Base-by-base conservation (phyloP, 2,329 filamentous ascomycete species). In the Penicillium sp. region DNA sequence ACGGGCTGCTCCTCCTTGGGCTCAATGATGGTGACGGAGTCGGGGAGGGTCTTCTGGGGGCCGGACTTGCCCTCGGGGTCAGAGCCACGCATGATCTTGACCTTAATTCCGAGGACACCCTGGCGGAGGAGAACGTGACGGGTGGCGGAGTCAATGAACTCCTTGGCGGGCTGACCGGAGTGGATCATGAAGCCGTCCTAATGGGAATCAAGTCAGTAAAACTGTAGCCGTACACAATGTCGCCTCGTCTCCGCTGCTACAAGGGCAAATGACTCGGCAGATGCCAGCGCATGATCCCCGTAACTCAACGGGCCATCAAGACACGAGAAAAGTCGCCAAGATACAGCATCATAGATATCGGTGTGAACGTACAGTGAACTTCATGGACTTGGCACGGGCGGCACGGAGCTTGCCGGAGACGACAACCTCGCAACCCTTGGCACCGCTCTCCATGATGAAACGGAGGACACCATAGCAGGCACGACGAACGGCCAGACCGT, bases 51-150 rank as follows among this genome's bases (percentile, higher is more conserved):
- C 85, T 97, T 96, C 79, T 90, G 88, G 67, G 91, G 90, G 65
- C 93, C 90, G 69, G 89, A 84, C 86, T 98, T 98, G 85, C 93
- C 93, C 79, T 97, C 90, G 74, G 93, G 93, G 81, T 98, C 93
- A 66, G 89, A 93, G 73, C 93, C 93, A 75, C 94, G 90, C 93
- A 98, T 98, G 81, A 98, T 98, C 90, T 98, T 98, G 78, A 98
- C 93, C 85, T 98, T 98, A 82, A 98, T 98, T 80, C 93, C 93
- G 63, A 98, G 82, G 63, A 98, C 93, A 88, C 93, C 93, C 83
- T 98, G 93, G 79, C 94, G 88, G 76, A 98, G 90, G 64, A 98
- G 90, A 69, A 98, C 93, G 88, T 98, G 93, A 69, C 93, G 93
- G 71, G 93, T 97, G 66, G 94, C 94, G 70, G 79, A 83, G 83